Base-by-base conservation (phyloP, 73 alveolate genomes). In the Paramecium primaurelia region DNA sequence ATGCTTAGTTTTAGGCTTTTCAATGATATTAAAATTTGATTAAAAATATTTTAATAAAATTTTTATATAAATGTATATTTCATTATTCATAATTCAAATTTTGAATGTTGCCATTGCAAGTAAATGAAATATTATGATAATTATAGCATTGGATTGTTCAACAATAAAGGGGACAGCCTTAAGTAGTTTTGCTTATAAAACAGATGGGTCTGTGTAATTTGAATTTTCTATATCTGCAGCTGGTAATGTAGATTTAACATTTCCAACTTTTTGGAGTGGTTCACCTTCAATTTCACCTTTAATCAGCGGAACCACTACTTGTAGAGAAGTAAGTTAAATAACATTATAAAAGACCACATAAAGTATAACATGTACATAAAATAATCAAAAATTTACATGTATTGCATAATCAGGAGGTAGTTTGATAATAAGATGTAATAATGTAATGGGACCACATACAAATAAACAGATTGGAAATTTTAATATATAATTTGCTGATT, bases 221-320 rank as follows among this genome's bases (percentile, higher is more conserved):
- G 64, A 42, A 75, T 36, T 38, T 34, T 4, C 60, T 16, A 12
- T 38, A 9, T 10, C 60, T 2, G 8, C 38, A 2, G 2, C 9
- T 36, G 88, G 58, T 36, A 11, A 25, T 30, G 59, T 38, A 7
- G 60, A 75, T 75, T n/a, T 75, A 37, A 75, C 88, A 75, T 75
- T 75, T 75, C 88, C 88, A 75, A 75, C 68, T 42, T 36, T 75
- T 36, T 75, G 88, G 88, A 38, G 34, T 38, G 60, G 68, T 7
- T 75, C 88, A 30, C 58, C 88, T 9, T 75, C 88, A 6, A 30
- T 75, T 34, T 38, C 30, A 38, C 88, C 88, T 30, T 38, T 75
- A 75, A 42, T 64, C 22, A 64, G 88, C 20, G 88, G 88, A 75
- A 36, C 69, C 38, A 36, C 88, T 38, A 14, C 58, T 36, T 75